A percentile compares a stretch with the other conserved stretches of the same genome.
Conservation (phyloP, 2,329 filamentous ascomycete genomes). For the Macrophomina pseudophaseolina region DNA sequence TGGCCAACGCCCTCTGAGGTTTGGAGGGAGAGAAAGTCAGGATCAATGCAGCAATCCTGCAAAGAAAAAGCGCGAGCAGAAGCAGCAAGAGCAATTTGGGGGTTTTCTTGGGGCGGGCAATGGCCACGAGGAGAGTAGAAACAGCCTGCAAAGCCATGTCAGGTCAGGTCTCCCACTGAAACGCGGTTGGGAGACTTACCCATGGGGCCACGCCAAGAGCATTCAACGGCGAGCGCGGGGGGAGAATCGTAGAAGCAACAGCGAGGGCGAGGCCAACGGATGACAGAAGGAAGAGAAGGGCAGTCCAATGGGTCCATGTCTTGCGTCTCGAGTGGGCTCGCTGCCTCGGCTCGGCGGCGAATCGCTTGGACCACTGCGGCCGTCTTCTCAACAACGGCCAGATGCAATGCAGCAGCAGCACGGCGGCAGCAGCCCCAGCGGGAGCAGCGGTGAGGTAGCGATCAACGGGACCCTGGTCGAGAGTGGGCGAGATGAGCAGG, state of each 20-base stretch:
- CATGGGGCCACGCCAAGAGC: slow-evolving; percentile 16
- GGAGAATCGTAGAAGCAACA: background rate
- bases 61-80: slow-evolving; percentile 42
- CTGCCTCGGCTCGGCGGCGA: slow-evolving; percentile 12
- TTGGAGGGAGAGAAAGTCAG: slow-evolving; percentile 29
- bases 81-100: slow-evolving; percentile 48
- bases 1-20: slow-evolving; percentile 44
- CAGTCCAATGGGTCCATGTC: slow-evolving; percentile 23
- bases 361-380: slow-evolving; percentile 18
- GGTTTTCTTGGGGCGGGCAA: slow-evolving; percentile 49
- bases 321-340: background rate
- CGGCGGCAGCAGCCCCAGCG: background rate
- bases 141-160: slow-evolving; percentile 38
- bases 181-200: background rate
- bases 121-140: slow-evolving; percentile 41
- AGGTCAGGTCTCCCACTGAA: background rate
- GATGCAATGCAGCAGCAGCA: background rate
- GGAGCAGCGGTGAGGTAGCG: slow-evolving; percentile 6
- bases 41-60: slow-evolving; percentile 30
- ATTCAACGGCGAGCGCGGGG: background rate
- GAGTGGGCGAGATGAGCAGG: background rate
- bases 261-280: background rate
- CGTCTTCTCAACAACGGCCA: background rate
- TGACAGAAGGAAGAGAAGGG: slow-evolving; percentile 11
- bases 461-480: background rate